Evolutionary conservation across 768 basidiomycete species (phyloP), one percentile per base, ranked within the genome.

Genomic region (Tricholoma terreum): DNA sequence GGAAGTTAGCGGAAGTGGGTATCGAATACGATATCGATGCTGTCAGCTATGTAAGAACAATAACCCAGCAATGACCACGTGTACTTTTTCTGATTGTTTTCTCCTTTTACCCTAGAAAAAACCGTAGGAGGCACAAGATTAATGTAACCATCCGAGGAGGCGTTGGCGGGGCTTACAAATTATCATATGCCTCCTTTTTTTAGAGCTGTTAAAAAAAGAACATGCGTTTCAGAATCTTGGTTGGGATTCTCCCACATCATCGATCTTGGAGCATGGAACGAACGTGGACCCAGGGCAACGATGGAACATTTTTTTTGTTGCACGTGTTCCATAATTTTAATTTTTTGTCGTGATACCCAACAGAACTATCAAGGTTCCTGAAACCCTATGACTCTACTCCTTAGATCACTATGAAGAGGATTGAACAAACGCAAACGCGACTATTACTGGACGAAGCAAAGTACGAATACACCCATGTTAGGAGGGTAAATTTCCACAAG

Each of bases 11-110:
- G 45, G 86, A 86, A 58, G 75, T 80, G 7, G 96, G 94, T 4
- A 96, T 99, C 69, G 80, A 87, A 49, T 98, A 98, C 66, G 84
- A 94, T 62, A 86, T 96, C 52, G 83, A 86, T 40, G 76, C 78
- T n/a, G 85, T 85, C 46, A 85, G 86, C 68, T 97, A 95, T 75
- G 92, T 94, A 70, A 74, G 92, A 81, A 22, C 40, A 27, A n/a
- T n/a, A n/a, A 11, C 43, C n/a, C 57, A 15, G 7, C 27, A 19
- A 8, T 27, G 17, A 4, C 50, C 31, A 17, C 40, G 7, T 27
- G 6, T 42, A n/a, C 24, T 19, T 46, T 45, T 43, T 50, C 50
- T 53, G 38, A 55, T 17, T 27, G 34, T 15, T 34, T 17, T 54
- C 11, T n/a, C n/a, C n/a, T n/a, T n/a, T n/a, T n/a, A n/a, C n/a